Conservation (phyloP, 169 alveolate species). For the Plasmodium relictum region DNA sequence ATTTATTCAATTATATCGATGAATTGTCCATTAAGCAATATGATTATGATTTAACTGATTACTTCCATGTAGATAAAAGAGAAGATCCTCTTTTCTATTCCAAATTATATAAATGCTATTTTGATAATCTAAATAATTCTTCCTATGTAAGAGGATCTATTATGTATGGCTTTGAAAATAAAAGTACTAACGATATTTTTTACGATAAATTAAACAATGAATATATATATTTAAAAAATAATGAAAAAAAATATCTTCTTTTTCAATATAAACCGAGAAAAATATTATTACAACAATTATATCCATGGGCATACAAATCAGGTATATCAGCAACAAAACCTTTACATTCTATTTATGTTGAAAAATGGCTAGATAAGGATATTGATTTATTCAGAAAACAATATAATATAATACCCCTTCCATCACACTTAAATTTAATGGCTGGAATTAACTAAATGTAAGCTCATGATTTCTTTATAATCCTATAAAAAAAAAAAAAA, state of each 20-base stretch:
- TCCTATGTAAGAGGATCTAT: slow-evolving; percentile 53
- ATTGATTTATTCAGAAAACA: slow-evolving; percentile 58
- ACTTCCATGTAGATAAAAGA: slow-evolving; percentile 73
- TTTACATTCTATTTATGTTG: slow-evolving; percentile 70
- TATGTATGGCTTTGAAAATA: slow-evolving; percentile 70
- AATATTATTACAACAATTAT: slow-evolving; percentile 27
- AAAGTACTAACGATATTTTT: slow-evolving; percentile 40
- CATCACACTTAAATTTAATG: slow-evolving; percentile 50
- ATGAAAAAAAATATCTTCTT: slow-evolving; percentile 50
- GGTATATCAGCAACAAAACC: slow-evolving; percentile 61
- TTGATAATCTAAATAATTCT: slow-evolving; percentile 70
- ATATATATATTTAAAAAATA: slow-evolving; percentile 58
- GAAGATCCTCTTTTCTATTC: slow-evolving; percentile 11
- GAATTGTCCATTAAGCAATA: slow-evolving; percentile 68
- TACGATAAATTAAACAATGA: slow-evolving; percentile 60
- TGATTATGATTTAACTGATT: slow-evolving; percentile 69
- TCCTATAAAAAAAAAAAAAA: neutral
- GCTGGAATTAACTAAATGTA: slow-evolving; percentile 62
- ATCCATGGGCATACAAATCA: slow-evolving; percentile 77
- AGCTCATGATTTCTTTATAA: neutral
- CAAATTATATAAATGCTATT: slow-evolving; percentile 38
- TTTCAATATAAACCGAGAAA: slow-evolving; percentile 76
- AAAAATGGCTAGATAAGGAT: slow-evolving; percentile 76
- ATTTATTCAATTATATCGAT: slow-evolving; percentile 42
- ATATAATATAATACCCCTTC: slow-evolving; percentile 69